phyloP scores from a whole-genome alignment of 495 filamentous ascomycete genomes.

The Cercophora scortea region DNA sequence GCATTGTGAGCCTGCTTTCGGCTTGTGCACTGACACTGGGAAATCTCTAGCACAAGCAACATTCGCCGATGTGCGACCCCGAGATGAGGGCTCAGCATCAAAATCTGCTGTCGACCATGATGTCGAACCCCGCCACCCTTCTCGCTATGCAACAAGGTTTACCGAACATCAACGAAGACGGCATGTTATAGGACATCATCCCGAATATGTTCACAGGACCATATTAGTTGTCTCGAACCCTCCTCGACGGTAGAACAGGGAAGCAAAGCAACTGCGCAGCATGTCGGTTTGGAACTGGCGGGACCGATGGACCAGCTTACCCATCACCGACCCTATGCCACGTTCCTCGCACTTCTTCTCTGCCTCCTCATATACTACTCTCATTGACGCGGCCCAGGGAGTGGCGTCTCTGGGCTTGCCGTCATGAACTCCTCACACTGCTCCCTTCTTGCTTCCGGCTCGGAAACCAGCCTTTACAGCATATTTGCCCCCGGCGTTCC shows the following conservation, averaged over 20 bases:
- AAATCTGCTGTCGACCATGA: slow-evolving; percentile 30
- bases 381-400: background rate
- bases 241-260: background rate
- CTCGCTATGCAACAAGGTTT: slow-evolving; percentile 25
- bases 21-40: slow-evolving; percentile 1
- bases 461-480: slow-evolving; percentile 16
- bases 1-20: too few relatives aligned
- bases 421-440: background rate
- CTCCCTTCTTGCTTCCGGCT: slow-evolving; percentile 1
- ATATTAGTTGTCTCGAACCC: background rate
- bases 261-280: background rate
- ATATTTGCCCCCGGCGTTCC: slow-evolving; percentile 20
- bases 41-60: slow-evolving; percentile 58
- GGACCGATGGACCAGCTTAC: background rate
- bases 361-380: background rate
- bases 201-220: background rate
- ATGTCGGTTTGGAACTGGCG: background rate
- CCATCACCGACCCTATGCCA: background rate
- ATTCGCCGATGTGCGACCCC: slow-evolving; percentile 65
- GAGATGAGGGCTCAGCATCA: slow-evolving; percentile 29
- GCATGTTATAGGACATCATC: slow-evolving; percentile 23
- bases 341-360: background rate
- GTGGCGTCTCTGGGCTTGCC: background rate
- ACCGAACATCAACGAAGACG: slow-evolving; percentile 43
- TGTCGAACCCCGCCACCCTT: slow-evolving; percentile 22